Evolutionary conservation across 257 asterid genomes (phyloP), one percentile per base, ranked within the genome.

Genomic region (Ilex asprella): DNA sequence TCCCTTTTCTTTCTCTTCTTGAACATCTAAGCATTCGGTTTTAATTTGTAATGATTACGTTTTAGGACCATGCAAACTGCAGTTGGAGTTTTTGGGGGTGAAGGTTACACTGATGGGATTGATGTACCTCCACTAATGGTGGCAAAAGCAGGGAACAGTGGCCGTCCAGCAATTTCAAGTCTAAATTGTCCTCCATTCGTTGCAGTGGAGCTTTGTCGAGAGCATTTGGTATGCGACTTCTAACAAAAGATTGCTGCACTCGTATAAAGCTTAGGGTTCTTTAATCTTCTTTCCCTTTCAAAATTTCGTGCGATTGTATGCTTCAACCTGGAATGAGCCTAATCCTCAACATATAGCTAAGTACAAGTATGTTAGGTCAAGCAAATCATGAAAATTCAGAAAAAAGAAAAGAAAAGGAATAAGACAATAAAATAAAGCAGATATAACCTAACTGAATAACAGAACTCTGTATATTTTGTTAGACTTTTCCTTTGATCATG

Each of bases 21-120:
- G 41, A 35, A 35, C 8, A 35, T 35, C 8, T 35, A 35, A 1
- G 41, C 41, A 35, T 35, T 35, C 41, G 5, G 5, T 35, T 35
- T 0, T 35, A 35, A 35, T 35, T 35, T 35, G 7, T 3, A 35
- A 35, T 4, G 41, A 70, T 77, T 73, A 56, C 61, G 32, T 72
- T 82, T 60, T 79, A 91, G 98, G 95, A 86, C 97, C 51, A 84
- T 91, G 90, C 96, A 91, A 78, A 88, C 98, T 67, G 98, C 98
- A 58, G 95, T 80, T 70, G 98, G 97, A 27, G 91, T 84, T 59
- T 91, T 91, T 72, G 96, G 96, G 35, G 95, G 93, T 75, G 95
- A 79, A 75, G 80, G 79, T 61, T 75, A 63, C 64, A 73, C 55
- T 10, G 76, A 91, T 70, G 92, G 87, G 59, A 75, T 73, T 65